Conservation (phyloP, 75 land plant species). For the Azolla pinnata region DNA sequence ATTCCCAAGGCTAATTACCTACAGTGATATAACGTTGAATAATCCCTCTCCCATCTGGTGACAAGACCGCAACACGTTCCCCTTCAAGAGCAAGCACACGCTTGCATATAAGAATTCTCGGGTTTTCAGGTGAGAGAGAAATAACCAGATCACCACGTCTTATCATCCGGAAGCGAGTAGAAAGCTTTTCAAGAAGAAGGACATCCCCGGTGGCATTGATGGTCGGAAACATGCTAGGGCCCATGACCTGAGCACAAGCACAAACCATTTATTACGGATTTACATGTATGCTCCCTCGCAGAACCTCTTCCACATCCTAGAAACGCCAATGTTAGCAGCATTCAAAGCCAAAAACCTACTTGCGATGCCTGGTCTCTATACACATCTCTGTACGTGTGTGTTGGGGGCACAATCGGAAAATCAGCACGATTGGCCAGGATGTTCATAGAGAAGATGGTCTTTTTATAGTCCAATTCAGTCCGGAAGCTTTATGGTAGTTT, state of each 20-base stretch:
- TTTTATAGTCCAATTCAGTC: too few species aligned
- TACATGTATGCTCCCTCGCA: not conserved
- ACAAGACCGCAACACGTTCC: slow-evolving; percentile 37
- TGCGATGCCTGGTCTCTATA: not conserved
- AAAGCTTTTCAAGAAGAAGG: slow-evolving; percentile 45
- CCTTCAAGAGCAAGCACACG: slow-evolving; percentile 70
- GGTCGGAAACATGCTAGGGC: slow-evolving; percentile 92
- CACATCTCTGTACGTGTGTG: too few species aligned
- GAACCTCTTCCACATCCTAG: not conserved
- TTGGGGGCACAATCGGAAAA: too few species aligned
- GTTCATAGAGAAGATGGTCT: too few species aligned
- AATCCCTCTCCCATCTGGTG: too few species aligned
- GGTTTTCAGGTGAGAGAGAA: slow-evolving; percentile 57
- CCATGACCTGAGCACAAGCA: slow-evolving; percentile 28
- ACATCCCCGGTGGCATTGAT: slow-evolving; percentile 55
- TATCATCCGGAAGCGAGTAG: slow-evolving; percentile 37
- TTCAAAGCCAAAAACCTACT: not conserved
- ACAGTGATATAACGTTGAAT: too few species aligned
- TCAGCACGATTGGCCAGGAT: too few species aligned
- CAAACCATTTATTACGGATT: not conserved
- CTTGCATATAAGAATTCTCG: slow-evolving; percentile 46
- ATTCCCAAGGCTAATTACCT: too few species aligned
- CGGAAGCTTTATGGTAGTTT: too few species aligned
- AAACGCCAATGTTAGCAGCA: not conserved
- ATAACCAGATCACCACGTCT: slow-evolving; percentile 60